Evolutionary conservation across 371 early-diverging fungal genomes (phyloP), one percentile per base, ranked within the genome.

Genomic region (Capniomyces stellatus): DNA sequence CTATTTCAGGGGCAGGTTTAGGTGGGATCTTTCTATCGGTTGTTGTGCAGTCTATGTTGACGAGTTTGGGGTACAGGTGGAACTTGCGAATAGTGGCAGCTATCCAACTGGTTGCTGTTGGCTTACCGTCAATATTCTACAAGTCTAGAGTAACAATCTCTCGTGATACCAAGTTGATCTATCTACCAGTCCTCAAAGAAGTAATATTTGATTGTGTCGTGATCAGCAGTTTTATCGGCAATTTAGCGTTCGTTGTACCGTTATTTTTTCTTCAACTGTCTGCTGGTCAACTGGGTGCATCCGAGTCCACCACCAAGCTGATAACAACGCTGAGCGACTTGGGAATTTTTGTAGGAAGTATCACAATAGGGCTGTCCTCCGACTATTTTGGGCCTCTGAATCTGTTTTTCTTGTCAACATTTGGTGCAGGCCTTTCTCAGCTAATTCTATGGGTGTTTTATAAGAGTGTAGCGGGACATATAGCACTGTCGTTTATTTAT

Each of bases 191-290:
- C 49, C 47, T 73, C 18, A 47, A 50, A 24, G 53, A 62, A 43
- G 22, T 39, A 27, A 57, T 64, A n/a, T 66, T 70, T n/a, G 52
- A 41, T 21, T 18, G 60, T 59, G 56, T 70, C 18, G 27, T 66
- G 27, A 41, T 30, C 1, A 57, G 56, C 6, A 8, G 59, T 12
- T 41, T 64, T 43, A 55, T 61, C 58, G 59, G 46, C 0, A 43
- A 71, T 2, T 69, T 71, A 4, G 62, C 67, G 13, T 71, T 70
- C 55, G 64, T 76, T 55, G 59, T 73, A 23, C 76, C 74, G 18
- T 71, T 71, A 54, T 75, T 60, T 49, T 74, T 61, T 58, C 22
- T 74, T 3, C 69, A 72, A 1, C 59, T 66, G n/a, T 66, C 60
- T 46, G 66, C 67, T 13, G 55, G 59, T 1, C 61, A 64, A 22